Percentiles rank a stretch among this genome's conserved stretches.
These are phyloP conservation scores for Warburgia ugandensis DNA, from an alignment of 164 flowering plant genomes.

Conservation along the genomic window DNA sequence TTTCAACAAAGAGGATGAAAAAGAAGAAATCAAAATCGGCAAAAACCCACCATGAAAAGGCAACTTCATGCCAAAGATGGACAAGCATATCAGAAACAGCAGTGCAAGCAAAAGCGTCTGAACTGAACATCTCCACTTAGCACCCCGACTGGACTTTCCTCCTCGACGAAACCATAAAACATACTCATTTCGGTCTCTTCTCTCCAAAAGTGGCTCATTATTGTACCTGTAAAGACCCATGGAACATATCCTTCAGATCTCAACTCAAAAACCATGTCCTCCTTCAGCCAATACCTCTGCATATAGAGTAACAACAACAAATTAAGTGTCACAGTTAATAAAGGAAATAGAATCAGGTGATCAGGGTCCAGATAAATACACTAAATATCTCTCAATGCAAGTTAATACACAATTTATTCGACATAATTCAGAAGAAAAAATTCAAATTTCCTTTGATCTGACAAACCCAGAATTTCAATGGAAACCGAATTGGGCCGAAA, in stretches of 20 bases:
- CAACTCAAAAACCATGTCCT: not conserved
- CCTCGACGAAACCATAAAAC: constrained; percentile 39
- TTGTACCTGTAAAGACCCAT: constrained; percentile 31
- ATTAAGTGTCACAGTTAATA: no score
- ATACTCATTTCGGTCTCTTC: constrained; percentile 29
- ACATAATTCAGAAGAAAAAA: no score
- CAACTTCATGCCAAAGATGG: constrained; percentile 34
- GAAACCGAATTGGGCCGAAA: no score
- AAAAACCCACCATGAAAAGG: constrained; percentile 44
- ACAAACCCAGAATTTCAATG: no score
- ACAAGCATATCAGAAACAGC: constrained; percentile 28
- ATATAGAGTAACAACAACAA: no score
- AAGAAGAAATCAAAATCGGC: not conserved
- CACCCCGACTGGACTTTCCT: constrained; percentile 40
- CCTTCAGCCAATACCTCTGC: not conserved
- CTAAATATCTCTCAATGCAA: no score
- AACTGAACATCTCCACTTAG: constrained; percentile 29
- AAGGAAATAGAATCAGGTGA: no score
- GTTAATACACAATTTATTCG: no score
- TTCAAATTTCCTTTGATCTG: no score
- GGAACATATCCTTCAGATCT: constrained; percentile 13
- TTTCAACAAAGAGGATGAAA: not conserved
- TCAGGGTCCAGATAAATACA: no score
- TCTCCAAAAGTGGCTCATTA: constrained; percentile 32
- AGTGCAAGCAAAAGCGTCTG: constrained; percentile 36